These are phyloP conservation scores for Gryganskiella cystojenkinii DNA, from an alignment of 192 early-diverging fungal species.

Conservation along the genomic window DNA sequence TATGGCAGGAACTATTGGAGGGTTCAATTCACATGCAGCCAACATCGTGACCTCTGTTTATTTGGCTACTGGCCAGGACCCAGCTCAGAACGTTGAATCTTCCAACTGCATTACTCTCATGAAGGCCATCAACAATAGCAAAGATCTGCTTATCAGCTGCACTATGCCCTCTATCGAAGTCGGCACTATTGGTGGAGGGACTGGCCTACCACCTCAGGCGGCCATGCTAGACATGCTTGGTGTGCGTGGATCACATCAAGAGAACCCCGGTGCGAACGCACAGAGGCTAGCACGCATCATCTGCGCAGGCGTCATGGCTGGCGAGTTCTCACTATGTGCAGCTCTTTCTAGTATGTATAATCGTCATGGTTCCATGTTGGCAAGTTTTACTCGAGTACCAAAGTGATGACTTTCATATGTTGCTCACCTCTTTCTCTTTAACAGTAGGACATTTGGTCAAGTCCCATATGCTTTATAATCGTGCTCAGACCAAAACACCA, in stretches of 20 bases:
- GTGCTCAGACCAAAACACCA: constrained; percentile 53
- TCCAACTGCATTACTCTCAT: constrained; percentile 95
- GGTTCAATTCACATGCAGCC: constrained; percentile 95
- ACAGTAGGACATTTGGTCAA: constrained; percentile 83
- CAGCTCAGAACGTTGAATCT: constrained; percentile 95
- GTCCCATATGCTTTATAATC: constrained; percentile 86
- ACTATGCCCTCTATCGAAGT: constrained; percentile 96
- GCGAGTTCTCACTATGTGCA: constrained; percentile 87
- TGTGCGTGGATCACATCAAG: constrained; percentile 82
- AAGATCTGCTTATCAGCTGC: constrained; percentile 88
- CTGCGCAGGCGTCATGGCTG: constrained; percentile 91
- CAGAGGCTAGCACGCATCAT: constrained; percentile 88
- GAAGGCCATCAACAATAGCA: constrained; percentile 82
- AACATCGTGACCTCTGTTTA: constrained; percentile 93
- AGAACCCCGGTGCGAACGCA: constrained; percentile 85
- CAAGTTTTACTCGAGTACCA: too few species aligned
- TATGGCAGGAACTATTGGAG: constrained; percentile 92
- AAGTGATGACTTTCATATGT: too few species aligned
- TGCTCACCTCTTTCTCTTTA: too few species aligned
- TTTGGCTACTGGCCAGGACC: constrained; percentile 94
- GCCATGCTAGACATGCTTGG: constrained; percentile 91
- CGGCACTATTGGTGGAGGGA: constrained; percentile 94
- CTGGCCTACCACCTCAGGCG: constrained; percentile 82
- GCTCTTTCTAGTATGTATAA: constrained; percentile 73
- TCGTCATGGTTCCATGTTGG: too few species aligned